These are phyloP conservation scores for Heteromeles arbutifolia DNA, from an alignment of 306 rosid genomes.

Conservation along the genomic window DNA sequence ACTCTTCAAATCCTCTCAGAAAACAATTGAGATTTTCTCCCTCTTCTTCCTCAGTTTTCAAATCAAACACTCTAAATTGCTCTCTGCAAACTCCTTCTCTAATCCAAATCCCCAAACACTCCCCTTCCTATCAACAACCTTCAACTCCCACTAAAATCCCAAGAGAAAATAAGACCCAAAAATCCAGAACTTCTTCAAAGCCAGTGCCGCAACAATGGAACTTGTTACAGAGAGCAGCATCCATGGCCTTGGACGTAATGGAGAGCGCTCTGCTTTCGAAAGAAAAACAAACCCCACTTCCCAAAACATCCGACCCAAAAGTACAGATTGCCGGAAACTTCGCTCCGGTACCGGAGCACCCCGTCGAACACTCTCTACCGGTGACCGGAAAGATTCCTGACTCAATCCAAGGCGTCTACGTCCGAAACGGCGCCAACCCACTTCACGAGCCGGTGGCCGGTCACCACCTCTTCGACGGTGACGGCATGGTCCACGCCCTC, in stretches of 20 bases:
- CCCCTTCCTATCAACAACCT: neutral
- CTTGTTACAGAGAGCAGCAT: conserved; percentile 43
- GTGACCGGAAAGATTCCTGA: conserved; percentile 61
- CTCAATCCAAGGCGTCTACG: conserved; percentile 74
- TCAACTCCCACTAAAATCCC: conserved; percentile 2
- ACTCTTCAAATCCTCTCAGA: neutral
- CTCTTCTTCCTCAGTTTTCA: conserved; percentile 17
- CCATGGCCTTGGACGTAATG: conserved; percentile 54
- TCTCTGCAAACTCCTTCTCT: conserved; percentile 55
- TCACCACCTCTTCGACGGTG: conserved; percentile 96
- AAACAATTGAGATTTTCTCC: neutral
- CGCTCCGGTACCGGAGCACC: conserved; percentile 75
- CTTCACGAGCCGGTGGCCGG: conserved; percentile 75
- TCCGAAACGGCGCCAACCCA: conserved; percentile 93
- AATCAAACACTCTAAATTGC: conserved; percentile 12
- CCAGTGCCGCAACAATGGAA: conserved; percentile 32
- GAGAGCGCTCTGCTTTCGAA: conserved; percentile 46
- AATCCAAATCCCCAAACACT: conserved; percentile 39
- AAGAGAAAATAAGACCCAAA: neutral
- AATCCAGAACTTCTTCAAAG: conserved; percentile 1
- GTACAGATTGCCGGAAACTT: conserved; percentile 92
- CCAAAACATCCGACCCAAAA: conserved; percentile 81
- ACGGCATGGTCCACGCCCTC: conserved; percentile 94
- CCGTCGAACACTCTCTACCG: conserved; percentile 33
- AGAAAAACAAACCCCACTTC: conserved; percentile 58